Percentiles rank a stretch among this genome's conserved stretches.
Evolutionary conservation across 2,329 filamentous ascomycete genomes (phyloP).

Genomic region (Cryoendolithus antarcticus): DNA sequence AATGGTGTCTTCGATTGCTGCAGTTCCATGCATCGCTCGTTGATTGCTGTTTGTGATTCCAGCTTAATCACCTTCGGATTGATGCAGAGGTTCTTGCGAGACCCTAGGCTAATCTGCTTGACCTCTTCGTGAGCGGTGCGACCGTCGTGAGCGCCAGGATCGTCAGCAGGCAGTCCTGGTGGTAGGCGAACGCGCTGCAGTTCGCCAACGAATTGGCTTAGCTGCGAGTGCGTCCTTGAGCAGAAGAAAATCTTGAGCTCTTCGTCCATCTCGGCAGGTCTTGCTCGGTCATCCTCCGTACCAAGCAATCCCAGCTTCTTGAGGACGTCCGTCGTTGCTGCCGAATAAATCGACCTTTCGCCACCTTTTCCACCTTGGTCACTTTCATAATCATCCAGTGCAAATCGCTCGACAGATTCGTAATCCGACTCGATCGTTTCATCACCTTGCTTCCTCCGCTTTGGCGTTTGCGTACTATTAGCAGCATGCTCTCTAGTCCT

Average conservation of each 20-base stretch:
- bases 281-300: conserved; percentile 23
- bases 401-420: conserved; percentile 50
- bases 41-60: conserved; percentile 64
- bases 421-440: conserved; percentile 27
- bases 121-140: conserved; percentile 41
- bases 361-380: conserved; percentile 35
- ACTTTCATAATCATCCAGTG: conserved; percentile 64
- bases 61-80: conserved; percentile 69
- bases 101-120: conserved; percentile 74
- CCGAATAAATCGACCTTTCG: conserved; percentile 37
- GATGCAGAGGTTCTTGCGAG: conserved; percentile 79
- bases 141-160: conserved; percentile 1
- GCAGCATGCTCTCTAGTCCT: conserved; percentile 37
- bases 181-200: conserved; percentile 65
- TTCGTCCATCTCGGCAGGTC: conserved; percentile 43
- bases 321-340: conserved; percentile 63
- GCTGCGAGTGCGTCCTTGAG: conserved; percentile 82
- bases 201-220: conserved; percentile 78
- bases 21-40: conserved; percentile 81
- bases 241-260: conserved; percentile 82
- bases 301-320: conserved; percentile 40
- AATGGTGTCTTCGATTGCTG: conserved; percentile 56
- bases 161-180: conserved; percentile 42
- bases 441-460: conserved; percentile 27
- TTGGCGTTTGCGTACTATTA: conserved; percentile 25